Percentiles rank a stretch among this genome's conserved stretches.
phyloP scores from a whole-genome alignment of 2,329 filamentous ascomycete species.

The Trichoderma pleuroti region DNA sequence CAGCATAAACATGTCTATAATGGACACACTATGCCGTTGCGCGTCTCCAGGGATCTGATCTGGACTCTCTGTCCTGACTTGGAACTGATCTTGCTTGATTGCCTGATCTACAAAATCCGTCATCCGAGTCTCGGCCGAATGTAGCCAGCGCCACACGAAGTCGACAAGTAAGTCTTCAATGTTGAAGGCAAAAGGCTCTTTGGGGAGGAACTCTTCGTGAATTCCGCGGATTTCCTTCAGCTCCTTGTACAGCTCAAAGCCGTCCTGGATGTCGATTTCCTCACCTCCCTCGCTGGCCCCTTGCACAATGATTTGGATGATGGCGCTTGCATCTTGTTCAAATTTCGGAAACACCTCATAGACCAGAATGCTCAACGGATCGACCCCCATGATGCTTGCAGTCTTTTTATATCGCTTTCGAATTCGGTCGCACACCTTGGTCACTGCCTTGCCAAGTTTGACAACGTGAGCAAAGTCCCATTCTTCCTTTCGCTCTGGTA shows the following conservation, averaged over 20 bases:
- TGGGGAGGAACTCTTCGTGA: slow-evolving; percentile 70
- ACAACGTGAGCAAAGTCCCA: slow-evolving; percentile 94
- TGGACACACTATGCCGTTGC: slow-evolving; percentile 85
- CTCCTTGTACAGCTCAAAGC: slow-evolving; percentile 89
- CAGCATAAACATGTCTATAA: slow-evolving; percentile 88
- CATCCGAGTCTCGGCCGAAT: slow-evolving; percentile 73
- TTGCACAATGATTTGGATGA: slow-evolving; percentile 77
- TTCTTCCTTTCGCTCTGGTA: slow-evolving; percentile 73
- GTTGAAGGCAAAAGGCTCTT: slow-evolving; percentile 75
- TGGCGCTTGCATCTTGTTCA: slow-evolving; percentile 80
- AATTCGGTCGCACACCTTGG: slow-evolving; percentile 81
- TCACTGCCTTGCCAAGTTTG: slow-evolving; percentile 79
- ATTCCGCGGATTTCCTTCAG: slow-evolving; percentile 80
- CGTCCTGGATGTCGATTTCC: slow-evolving; percentile 84
- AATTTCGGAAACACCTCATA: slow-evolving; percentile 85
- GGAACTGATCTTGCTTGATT: slow-evolving; percentile 84
- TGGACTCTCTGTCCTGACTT: slow-evolving; percentile 63
- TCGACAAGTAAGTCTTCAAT: slow-evolving; percentile 81
- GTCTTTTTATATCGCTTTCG: slow-evolving; percentile 89
- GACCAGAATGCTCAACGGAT: slow-evolving; percentile 66
- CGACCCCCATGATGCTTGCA: slow-evolving; percentile 77
- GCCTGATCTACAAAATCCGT: slow-evolving; percentile 83
- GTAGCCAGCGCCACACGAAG: slow-evolving; percentile 96
- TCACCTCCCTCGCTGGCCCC: slow-evolving; percentile 64
- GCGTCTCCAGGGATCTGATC: slow-evolving; percentile 67